These are phyloP conservation scores for Chenopodium formosanum DNA, from an alignment of 148 eudicot genomes.

Conservation along the genomic window DNA sequence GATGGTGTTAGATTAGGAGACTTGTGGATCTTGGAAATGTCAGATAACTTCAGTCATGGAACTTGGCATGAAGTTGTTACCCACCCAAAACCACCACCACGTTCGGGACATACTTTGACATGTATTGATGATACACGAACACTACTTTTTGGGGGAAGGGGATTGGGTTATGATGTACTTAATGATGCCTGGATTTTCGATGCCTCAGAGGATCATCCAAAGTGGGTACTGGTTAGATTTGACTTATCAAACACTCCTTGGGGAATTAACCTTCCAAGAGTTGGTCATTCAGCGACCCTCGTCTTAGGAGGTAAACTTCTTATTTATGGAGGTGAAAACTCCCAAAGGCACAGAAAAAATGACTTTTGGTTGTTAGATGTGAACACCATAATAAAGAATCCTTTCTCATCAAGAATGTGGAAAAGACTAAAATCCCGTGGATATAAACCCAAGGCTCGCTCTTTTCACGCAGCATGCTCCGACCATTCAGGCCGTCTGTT, in stretches of 20 bases:
- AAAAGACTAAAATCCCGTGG: conserved; percentile 55
- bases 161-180: conserved; percentile 76
- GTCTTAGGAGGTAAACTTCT: conserved; percentile 69
- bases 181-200: conserved; percentile 82
- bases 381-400: conserved; percentile 37
- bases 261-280: conserved; percentile 73
- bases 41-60: conserved; percentile 60
- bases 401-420: conserved; percentile 55
- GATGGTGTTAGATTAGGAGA: conserved; percentile 80
- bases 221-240: conserved; percentile 61
- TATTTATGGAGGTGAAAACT: conserved; percentile 94
- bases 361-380: conserved; percentile 90
- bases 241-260: conserved; percentile 51
- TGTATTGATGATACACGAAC: conserved; percentile 49
- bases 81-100: conserved; percentile 64
- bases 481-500: conserved; percentile 71
- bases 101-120: conserved; percentile 89
- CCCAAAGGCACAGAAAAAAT: conserved; percentile 66
- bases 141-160: conserved; percentile 87
- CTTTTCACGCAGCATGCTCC: conserved; percentile 84
- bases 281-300: conserved; percentile 92
- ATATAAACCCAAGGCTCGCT: conserved; percentile 60
- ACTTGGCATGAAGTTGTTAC: conserved; percentile 69
- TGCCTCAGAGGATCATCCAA: conserved; percentile 44
- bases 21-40: conserved; percentile 81